Conservation (phyloP, 768 basidiomycete species). For the Tremella fuciformis region DNA sequence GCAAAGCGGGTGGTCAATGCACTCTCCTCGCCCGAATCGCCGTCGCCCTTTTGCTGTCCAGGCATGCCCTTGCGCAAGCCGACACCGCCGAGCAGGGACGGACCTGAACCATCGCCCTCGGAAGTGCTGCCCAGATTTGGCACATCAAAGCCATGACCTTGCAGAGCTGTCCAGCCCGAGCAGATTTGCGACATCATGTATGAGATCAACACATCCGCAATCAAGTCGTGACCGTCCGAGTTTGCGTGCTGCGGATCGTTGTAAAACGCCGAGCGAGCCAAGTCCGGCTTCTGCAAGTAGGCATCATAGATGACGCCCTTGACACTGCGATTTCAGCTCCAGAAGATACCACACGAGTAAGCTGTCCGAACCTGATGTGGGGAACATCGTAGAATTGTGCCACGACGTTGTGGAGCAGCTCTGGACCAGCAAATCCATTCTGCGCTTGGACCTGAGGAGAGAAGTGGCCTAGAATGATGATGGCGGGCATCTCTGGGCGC, state of each 20-base stretch:
- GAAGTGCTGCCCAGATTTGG: conserved; percentile 57
- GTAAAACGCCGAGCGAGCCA: conserved; percentile 67
- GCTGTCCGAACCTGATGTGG: conserved; percentile 63
- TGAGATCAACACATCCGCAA: conserved; percentile 85
- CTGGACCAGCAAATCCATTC: conserved; percentile 83
- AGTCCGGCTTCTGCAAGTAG: conserved; percentile 70
- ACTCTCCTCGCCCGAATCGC: conserved; percentile 42
- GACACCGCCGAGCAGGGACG: conserved; percentile 78
- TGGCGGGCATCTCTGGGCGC: conserved; percentile 84
- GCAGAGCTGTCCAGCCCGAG: conserved; percentile 70
- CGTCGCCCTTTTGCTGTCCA: conserved; percentile 50
- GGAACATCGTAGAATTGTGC: conserved; percentile 98
- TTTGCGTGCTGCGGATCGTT: conserved; percentile 80
- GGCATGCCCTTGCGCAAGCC: conserved; percentile 72
- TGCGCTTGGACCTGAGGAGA: conserved; percentile 74
- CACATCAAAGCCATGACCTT: conserved; percentile 65
- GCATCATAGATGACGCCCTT: conserved; percentile 78
- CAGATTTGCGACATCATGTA: conserved; percentile 91
- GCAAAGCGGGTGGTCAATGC: conserved; percentile 49
- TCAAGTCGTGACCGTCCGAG: conserved; percentile 71
- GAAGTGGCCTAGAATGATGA: conserved; percentile 94
- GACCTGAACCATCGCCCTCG: conserved; percentile 45
- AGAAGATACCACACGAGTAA: background rate
- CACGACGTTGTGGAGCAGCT: conserved; percentile 81
- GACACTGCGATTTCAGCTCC: conserved; percentile 56